Conservation (phyloP, 73 alveolate genomes). For the Blepharisma stoltei region DNA sequence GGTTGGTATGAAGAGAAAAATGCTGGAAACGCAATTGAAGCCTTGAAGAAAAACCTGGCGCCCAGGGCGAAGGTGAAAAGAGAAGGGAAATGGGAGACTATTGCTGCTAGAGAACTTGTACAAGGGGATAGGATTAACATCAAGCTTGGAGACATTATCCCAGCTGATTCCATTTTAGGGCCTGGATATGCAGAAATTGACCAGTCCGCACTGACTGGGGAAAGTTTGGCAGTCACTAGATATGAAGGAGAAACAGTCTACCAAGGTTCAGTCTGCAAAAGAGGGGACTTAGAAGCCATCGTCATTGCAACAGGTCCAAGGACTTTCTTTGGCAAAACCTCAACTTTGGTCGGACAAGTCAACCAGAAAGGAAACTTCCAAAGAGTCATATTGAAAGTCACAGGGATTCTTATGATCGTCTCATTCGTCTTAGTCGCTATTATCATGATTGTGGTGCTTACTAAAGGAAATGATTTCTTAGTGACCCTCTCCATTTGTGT, state of each 20-base stretch:
- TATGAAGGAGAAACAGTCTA: conserved; percentile 26
- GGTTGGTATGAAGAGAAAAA: conserved; percentile 32
- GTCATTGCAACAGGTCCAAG: conserved; percentile 35
- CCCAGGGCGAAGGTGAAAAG: conserved; percentile 15
- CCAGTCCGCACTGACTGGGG: conserved; percentile 28
- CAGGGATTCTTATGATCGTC: background rate
- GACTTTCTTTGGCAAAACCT: conserved; percentile 33
- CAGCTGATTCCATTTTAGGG: conserved; percentile 45
- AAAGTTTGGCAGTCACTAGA: conserved; percentile 26
- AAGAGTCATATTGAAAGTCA: background rate
- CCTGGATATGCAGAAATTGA: conserved; percentile 35
- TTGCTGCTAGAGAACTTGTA: conserved; percentile 1
- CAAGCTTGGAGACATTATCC: conserved; percentile 42
- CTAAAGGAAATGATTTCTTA: conserved; percentile 26
- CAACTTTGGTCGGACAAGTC: conserved; percentile 29
- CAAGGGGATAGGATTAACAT: conserved; percentile 20
- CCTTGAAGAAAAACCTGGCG: conserved; percentile 19
- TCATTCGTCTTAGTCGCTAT: conserved; percentile 4
- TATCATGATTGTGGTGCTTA: conserved; percentile 7
- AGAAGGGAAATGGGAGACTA: conserved; percentile 24
- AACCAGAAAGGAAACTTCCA: conserved; percentile 36
- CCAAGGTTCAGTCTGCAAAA: conserved; percentile 28
- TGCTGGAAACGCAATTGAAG: conserved; percentile 30
- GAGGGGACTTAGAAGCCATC: conserved; percentile 24
- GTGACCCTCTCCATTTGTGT: conserved; percentile 13